Conservation (phyloP, 192 early-diverging fungal species). For the Pilaira anomala region DNA sequence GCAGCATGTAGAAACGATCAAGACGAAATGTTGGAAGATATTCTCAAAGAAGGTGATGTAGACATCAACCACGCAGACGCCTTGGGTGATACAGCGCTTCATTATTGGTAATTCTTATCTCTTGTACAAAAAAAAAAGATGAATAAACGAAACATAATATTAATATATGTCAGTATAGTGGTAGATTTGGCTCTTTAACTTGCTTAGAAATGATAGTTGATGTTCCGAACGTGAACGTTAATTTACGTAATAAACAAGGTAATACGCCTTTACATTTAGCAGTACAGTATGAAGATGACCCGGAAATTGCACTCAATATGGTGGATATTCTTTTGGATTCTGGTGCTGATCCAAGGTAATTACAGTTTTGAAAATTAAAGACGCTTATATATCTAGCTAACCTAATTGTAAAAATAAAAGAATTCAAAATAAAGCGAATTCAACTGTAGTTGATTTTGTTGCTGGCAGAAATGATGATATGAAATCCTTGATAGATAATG, state of each 20-base stretch:
- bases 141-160: background rate
- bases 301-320: conserved; percentile 55
- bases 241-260: conserved; percentile 46
- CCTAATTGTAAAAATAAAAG: conserved; percentile 19
- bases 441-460: conserved; percentile 21
- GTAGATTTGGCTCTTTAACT: conserved; percentile 54
- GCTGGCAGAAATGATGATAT: conserved; percentile 28
- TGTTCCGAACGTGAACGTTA: conserved; percentile 50
- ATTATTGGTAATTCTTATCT: conserved; percentile 66
- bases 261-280: conserved; percentile 73
- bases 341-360: conserved; percentile 51
- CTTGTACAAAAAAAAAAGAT: too few species aligned
- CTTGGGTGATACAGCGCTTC: conserved; percentile 64
- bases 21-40: conserved; percentile 58
- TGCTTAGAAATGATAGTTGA: conserved; percentile 56
- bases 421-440: conserved; percentile 27
- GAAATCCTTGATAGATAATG: conserved; percentile 27
- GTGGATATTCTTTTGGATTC: conserved; percentile 52
- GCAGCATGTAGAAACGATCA: conserved; percentile 72
- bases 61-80: conserved; percentile 62
- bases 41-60: conserved; percentile 47
- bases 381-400: background rate
- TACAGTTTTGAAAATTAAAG: background rate
- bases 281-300: conserved; percentile 51
- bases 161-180: conserved; percentile 22